Base-by-base conservation (phyloP, 129 eudicot genomes). In the Artemisia annua region DNA sequence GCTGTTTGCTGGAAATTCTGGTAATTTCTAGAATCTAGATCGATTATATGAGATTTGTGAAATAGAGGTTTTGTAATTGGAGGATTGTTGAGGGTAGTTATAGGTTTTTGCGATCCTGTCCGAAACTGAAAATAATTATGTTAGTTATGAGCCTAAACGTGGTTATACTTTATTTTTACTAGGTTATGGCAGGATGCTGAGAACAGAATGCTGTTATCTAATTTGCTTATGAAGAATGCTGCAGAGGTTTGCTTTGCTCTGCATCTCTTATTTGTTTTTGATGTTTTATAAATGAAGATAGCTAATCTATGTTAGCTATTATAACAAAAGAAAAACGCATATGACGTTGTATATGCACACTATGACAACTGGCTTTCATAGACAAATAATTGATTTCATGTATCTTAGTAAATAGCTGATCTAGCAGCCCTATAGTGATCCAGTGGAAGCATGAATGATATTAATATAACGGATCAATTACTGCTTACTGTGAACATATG, bases 161-260 rank as follows among this genome's bases (percentile, higher is more conserved):
- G 44, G 8, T 50, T 2, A 4, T 57, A 5, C 43, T 53, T 53
- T n/a, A 75, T 57, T 24, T 48, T 63, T 56, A 16, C 60, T 75
- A 90, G 96, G 85, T 77, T 90, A 80, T 90, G 96, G 96, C 96
- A 90, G 82, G 96, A 90, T 83, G 96, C 96, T 1, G 96, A 90
- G 79, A 87, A 81, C 87, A 70, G 96, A 77, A 81, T 39, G 63
- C 55, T 90, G 62, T 76, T 90, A 59, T 67, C 82, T 16, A 79
- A 48, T 80, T 83, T 86, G 63, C 81, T 86, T 48, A 70, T 60
- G 79, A 83, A 81, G 68, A 81, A 80, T 70, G 75, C 82, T 0
- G 78, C 55, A 49, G 96, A 86, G 97, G 97, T 91, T 63, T 83
- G 61, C 14, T 80, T 75, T 64, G 14, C 44, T 75, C 67, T 48